Percentiles rank a stretch among this genome's conserved stretches.
Evolutionary conservation across 768 basidiomycete species (phyloP).

Genomic region (Xerocomus potaroensis): DNA sequence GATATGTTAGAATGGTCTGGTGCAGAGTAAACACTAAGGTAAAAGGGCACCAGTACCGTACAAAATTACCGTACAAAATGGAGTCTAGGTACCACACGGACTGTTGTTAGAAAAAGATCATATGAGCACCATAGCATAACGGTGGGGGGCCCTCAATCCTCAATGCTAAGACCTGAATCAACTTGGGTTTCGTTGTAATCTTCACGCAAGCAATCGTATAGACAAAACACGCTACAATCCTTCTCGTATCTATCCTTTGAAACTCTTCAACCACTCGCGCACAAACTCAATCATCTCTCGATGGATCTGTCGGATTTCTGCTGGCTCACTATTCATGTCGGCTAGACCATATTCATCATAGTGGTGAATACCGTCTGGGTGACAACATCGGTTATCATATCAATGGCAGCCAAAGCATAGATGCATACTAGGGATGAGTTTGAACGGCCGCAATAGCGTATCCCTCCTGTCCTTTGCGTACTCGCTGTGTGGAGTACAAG

Average conservation of each 20-base stretch:
- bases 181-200: no score
- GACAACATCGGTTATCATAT: background rate
- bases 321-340: constrained; percentile 61
- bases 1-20: no score
- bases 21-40: no score
- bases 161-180: no score
- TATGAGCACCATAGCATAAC: no score
- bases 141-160: no score
- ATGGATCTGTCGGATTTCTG: constrained; percentile 77
- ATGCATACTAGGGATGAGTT: constrained; percentile 74
- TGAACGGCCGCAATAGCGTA: constrained; percentile 74
- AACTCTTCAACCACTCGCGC: constrained; percentile 61
- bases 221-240: background rate
- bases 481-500: constrained; percentile 76
- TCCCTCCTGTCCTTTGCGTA: constrained; percentile 66
- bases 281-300: constrained; percentile 78
- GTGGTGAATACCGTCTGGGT: constrained; percentile 71
- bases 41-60: no score
- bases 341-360: constrained; percentile 70
- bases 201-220: no score
- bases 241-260: constrained; percentile 16
- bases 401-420: background rate
- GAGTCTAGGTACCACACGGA: no score
- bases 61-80: no score
- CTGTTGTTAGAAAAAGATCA: no score